Conservation (phyloP, 2,329 filamentous ascomycete genomes). For the Metarhizium brunneum region DNA sequence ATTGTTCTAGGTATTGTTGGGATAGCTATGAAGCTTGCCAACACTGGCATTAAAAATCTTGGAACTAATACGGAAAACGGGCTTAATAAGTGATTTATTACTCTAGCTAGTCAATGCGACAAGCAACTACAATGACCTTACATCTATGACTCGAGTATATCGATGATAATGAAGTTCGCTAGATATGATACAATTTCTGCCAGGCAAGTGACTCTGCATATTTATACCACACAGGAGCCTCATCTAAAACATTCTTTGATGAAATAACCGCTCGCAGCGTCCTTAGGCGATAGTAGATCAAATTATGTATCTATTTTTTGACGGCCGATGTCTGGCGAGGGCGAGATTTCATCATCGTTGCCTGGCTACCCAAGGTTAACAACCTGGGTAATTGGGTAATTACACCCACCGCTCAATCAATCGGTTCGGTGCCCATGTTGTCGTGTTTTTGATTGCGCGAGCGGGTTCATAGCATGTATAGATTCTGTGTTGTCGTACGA, state of each 20-base stretch:
- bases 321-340: neutral
- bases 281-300: neutral
- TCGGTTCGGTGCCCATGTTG: neutral
- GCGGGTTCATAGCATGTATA: neutral
- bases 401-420: neutral
- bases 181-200: neutral
- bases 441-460: neutral
- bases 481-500: neutral
- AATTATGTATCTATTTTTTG: neutral
- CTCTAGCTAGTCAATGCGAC: neutral
- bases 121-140: neutral
- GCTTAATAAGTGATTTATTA: neutral
- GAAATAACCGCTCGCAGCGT: neutral
- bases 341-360: neutral
- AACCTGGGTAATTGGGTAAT: neutral
- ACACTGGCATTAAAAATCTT: neutral
- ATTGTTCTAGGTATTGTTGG: too few relatives aligned
- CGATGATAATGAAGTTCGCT: neutral
- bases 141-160: neutral
- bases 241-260: neutral
- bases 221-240: neutral
- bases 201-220: neutral
- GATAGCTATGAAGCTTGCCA: neutral
- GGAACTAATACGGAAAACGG: neutral
- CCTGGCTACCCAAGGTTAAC: neutral